Conservation (phyloP, 495 filamentous ascomycete genomes). For the Apodospora peruviana region DNA sequence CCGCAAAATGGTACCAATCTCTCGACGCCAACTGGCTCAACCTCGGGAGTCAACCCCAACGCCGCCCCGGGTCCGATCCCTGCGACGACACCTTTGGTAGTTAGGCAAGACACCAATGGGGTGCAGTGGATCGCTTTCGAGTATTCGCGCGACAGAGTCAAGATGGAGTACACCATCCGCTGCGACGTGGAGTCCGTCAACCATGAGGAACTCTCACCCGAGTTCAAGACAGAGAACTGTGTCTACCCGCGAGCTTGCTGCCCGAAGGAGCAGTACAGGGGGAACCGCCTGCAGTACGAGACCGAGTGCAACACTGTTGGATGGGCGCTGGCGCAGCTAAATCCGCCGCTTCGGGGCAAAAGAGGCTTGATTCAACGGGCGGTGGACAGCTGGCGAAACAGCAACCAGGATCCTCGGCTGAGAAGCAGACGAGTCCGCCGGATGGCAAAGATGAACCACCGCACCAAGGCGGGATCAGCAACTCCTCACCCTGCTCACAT, state of each 20-base stretch:
- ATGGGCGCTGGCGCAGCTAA: slow-evolving; percentile 91
- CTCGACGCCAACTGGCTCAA: slow-evolving; percentile 39
- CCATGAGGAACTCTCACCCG: slow-evolving; percentile 72
- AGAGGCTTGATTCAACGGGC: slow-evolving; percentile 93
- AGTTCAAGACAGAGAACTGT: slow-evolving; percentile 97
- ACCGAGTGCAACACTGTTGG: slow-evolving; percentile 98
- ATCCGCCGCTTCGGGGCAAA: slow-evolving; percentile 85
- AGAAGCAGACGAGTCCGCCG: slow-evolving; percentile 86
- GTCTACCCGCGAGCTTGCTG: slow-evolving; percentile 96
- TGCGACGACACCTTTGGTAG: slow-evolving; percentile 92
- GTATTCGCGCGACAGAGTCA: slow-evolving; percentile 93
- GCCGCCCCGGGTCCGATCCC: slow-evolving; percentile 97
- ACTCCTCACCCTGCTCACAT: slow-evolving; percentile 41
- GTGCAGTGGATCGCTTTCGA: slow-evolving; percentile 99
- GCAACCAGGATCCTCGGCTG: slow-evolving; percentile 89
- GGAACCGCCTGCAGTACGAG: slow-evolving; percentile 92
- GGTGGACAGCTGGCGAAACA: slow-evolving; percentile 98
- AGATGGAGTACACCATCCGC: slow-evolving; percentile 99
- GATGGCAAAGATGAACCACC: slow-evolving; percentile 89
- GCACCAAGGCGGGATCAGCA: slow-evolving; percentile 53
- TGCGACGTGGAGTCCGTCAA: slow-evolving; percentile 97
- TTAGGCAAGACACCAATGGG: slow-evolving; percentile 91
- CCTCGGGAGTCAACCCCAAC: slow-evolving; percentile 66
- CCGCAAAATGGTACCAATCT: slow-evolving; percentile 49
- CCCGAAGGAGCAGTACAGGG: slow-evolving; percentile 89